Evolutionary conservation across 306 rosid species (phyloP), one percentile per base, ranked within the genome.

Genomic region (Adenanthera pavonina): DNA sequence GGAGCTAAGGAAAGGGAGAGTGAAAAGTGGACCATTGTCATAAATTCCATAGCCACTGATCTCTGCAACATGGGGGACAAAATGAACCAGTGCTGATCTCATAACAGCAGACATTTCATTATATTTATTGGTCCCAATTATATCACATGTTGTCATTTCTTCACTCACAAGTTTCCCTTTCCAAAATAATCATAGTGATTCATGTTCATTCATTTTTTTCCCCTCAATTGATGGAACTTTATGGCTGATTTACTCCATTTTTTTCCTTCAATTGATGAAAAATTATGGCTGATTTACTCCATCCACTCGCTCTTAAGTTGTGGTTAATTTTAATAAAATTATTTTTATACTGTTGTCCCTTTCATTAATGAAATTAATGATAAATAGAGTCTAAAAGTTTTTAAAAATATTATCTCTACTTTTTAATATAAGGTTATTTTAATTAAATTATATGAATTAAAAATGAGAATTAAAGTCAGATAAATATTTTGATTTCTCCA

Each of bases 31-130:
- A 46, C 76, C 65, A 38, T 46, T 5, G 17, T 62, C 75, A 48
- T 75, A 16, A 64, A 72, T 40, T 43, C 10, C 54, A 48, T 34
- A 7, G n/a, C 52, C 30, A 68, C 15, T 25, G 12, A 84, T 74
- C 30, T 66, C 19, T 17, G 38, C 19, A 75, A 20, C 12, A 36
- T 2, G 36, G 69, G 75, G 72, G 81, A 16, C 68, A 73, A 72
- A 65, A 53, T 78, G 64, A 78, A 83, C 41, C 46, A 61, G 69
- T 68, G 17, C n/a, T 74, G 44, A 84, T 75, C 57, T n/a, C 77
- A 8, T 9, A 16, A 47, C 44, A 56, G 74, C 69, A 49, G 65
- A 76, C 82, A 76, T 61, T 61, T 80, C 49, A 84, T 46, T 70
- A 20, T 40, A 74, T 84, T 52, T 3, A 6, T 69, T 84, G 81